Evolutionary conservation across 176 grass and related monocot genomes (phyloP).

Genomic region (Eleusine coracana): DNA sequence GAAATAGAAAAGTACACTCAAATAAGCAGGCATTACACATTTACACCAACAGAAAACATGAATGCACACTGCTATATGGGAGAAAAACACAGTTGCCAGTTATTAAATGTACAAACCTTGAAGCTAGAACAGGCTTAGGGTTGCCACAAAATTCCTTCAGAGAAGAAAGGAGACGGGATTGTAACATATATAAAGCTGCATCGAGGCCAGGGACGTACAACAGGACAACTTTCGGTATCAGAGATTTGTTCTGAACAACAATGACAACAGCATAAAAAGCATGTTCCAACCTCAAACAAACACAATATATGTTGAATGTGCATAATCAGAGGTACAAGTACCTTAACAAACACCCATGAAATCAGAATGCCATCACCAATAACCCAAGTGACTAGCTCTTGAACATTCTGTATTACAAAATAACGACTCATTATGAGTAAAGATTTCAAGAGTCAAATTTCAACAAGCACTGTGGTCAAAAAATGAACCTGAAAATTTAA

Average conservation of each 20-base stretch:
- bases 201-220: constrained; percentile 93
- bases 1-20: not conserved
- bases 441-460: not conserved
- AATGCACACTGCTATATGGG: not conserved
- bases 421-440: constrained; percentile 22
- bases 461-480: constrained; percentile 18
- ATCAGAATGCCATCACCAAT: constrained; percentile 78
- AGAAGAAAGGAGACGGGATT: constrained; percentile 61
- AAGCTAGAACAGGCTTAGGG: constrained; percentile 89
- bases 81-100: not conserved
- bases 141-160: constrained; percentile 80
- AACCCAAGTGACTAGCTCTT: constrained; percentile 86
- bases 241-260: constrained; percentile 86
- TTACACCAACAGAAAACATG: not conserved
- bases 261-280: not conserved
- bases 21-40: not conserved
- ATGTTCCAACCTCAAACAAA: not conserved
- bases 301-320: constrained; percentile 2
- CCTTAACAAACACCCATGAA: constrained; percentile 96
- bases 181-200: constrained; percentile 86
- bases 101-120: constrained; percentile 61
- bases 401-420: constrained; percentile 71
- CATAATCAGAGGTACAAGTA: constrained; percentile 39
- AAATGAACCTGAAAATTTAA: constrained; percentile 72
- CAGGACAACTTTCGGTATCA: constrained; percentile 84